These are phyloP conservation scores for Aspergillus aculeatinus DNA, from an alignment of 2,329 filamentous ascomycete genomes.

Conservation along the genomic window DNA sequence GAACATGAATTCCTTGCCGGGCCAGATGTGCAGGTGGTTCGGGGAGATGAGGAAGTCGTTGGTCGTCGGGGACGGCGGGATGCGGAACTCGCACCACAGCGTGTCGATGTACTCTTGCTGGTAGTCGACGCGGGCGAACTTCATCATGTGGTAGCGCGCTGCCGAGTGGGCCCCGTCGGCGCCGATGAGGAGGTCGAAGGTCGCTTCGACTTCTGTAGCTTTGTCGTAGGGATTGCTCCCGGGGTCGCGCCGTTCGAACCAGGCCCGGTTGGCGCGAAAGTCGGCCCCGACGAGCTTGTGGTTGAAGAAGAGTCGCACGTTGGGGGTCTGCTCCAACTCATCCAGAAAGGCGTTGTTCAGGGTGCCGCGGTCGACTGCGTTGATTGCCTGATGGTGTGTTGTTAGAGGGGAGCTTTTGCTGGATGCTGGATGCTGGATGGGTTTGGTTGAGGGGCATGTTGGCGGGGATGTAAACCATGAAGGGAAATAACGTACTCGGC, in stretches of 20 bases:
- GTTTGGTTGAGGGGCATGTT: no score
- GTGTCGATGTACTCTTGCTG: slow-evolving; percentile 94
- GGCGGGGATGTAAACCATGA: not conserved
- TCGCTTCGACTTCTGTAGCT: slow-evolving; percentile 72
- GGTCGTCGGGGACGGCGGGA: slow-evolving; percentile 54
- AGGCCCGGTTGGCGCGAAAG: slow-evolving; percentile 74
- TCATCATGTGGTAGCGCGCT: slow-evolving; percentile 92
- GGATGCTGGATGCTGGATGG: no score
- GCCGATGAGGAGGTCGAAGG: slow-evolving; percentile 91
- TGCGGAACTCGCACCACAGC: slow-evolving; percentile 93
- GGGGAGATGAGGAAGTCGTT: slow-evolving; percentile 76
- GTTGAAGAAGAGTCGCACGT: slow-evolving; percentile 89
- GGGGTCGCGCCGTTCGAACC: slow-evolving; percentile 68
- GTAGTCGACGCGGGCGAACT: slow-evolving; percentile 86
- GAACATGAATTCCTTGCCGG: slow-evolving; percentile 92
- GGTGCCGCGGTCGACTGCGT: slow-evolving; percentile 78
- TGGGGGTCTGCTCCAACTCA: slow-evolving; percentile 76
- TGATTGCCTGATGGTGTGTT: slow-evolving; percentile 62
- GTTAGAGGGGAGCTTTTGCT: slow-evolving; percentile 3
- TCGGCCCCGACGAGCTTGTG: slow-evolving; percentile 91
- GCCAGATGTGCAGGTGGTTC: slow-evolving; percentile 97
- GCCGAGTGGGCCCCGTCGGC: slow-evolving; percentile 94
- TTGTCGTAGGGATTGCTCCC: slow-evolving; percentile 41
- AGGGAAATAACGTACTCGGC: slow-evolving; percentile 60
- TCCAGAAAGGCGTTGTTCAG: slow-evolving; percentile 84